Evolutionary conservation across 164 flowering plant genomes (phyloP), one percentile per base, ranked within the genome.

Genomic region (Vitis rupestris): DNA sequence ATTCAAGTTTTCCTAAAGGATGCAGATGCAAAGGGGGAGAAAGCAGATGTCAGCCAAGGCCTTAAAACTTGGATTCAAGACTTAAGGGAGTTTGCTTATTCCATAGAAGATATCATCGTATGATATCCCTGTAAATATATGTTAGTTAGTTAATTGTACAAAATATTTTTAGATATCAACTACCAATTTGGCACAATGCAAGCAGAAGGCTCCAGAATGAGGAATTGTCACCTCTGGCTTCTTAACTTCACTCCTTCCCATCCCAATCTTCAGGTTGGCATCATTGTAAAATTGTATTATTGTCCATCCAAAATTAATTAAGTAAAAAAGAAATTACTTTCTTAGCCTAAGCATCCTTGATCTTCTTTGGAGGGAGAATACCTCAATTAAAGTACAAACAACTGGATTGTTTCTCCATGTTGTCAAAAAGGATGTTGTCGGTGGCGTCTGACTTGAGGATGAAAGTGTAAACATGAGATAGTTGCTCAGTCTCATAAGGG

Each of bases 241-340:
- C 82, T 77, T 85, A 74, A 90, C 98, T 81, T 75, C 76, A 91
- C 72, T 93, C 98, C 69, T 86, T 86, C 70, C 91, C 98, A 75
- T 91, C 98, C 98, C 98, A 93, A 72, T 93, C 96, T 76, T 91
- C 98, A 31, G 98, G 98, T 97, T 93, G 86, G 58, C 15, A 75
- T 7, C 59, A 76, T 47, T 47, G 49, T 27, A 23, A 12, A 51
- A 15, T 49, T 37, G 9, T 16, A 55, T 14, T 12, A 47, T 30
- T 11, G 30, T 61, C 50, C 5, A 9, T 10, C 0, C 58, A 58
- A 37, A 23, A 23, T 23, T 23, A 23, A 23, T 23, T 19, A 19
- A 19, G 23, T n/a, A 9, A n/a, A 54, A 70, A 63, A 58, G 10
- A 44, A 65, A 29, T 23, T 49, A 31, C 23, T 19, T 19, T 19